Conservation (phyloP, 1,284 basidiomycete species). For the Polyporus tsugae region DNA sequence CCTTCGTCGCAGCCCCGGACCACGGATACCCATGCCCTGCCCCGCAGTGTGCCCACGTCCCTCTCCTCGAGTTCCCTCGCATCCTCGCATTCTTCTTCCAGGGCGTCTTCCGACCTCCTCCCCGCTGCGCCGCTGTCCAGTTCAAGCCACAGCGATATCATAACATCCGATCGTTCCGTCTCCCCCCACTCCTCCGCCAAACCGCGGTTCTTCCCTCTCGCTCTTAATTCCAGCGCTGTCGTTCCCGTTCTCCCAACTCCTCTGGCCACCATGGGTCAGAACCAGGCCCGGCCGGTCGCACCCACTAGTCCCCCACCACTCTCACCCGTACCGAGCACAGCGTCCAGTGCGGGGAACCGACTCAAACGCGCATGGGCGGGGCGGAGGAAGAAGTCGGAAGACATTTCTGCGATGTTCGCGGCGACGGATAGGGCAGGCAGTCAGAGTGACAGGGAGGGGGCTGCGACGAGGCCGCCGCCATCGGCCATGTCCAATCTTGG, state of each 20-base stretch:
- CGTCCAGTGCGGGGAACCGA: constrained; percentile 55
- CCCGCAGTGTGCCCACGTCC: constrained; percentile 45
- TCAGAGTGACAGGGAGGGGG: constrained; percentile 43
- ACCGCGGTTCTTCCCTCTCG: constrained; percentile 47
- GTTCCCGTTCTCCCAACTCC: constrained; percentile 35
- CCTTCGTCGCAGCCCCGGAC: constrained; percentile 37
- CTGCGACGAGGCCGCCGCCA: constrained; percentile 29
- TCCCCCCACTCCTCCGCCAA: constrained; percentile 47
- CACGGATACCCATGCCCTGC: constrained; percentile 42
- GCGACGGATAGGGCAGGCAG: constrained; percentile 40
- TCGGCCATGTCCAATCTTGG: constrained; percentile 33
- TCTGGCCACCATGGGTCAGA: constrained; percentile 40
- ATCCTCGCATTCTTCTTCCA: constrained; percentile 53
- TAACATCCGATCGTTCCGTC: constrained; percentile 50
- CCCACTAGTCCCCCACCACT: constrained; percentile 29
- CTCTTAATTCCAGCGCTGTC: constrained; percentile 39
- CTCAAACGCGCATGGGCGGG: constrained; percentile 70
- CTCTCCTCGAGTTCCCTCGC: constrained; percentile 50
- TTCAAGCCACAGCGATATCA: constrained; percentile 51
- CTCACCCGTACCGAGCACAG: constrained; percentile 44
- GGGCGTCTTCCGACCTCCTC: constrained; percentile 42
- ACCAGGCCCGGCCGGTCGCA: constrained; percentile 33
- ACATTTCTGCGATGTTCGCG: constrained; percentile 40
- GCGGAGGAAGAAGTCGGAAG: constrained; percentile 71
- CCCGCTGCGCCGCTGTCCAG: constrained; percentile 47